Conservation (phyloP, 2,329 filamentous ascomycete species). For the Myriosclerotinia curreyana region DNA sequence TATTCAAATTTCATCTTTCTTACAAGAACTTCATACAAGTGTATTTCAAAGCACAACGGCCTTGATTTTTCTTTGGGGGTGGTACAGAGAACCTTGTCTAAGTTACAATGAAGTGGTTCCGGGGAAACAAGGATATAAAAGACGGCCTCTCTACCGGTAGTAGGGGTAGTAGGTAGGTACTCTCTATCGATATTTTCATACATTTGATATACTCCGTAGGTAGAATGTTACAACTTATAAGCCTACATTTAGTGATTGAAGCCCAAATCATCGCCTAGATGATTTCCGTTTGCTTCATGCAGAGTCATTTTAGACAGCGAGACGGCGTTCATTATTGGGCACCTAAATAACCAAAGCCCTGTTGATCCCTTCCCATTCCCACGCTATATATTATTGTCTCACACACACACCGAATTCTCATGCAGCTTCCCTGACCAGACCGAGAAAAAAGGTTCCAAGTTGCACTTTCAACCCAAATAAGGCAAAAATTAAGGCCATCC, state of each 20-base stretch:
- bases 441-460: background rate
- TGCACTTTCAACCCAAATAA: conserved; percentile 5
- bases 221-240: conserved; percentile 13
- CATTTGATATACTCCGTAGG: conserved; percentile 1
- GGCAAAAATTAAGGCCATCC: conserved; percentile 8
- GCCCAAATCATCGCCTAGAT: conserved; percentile 2
- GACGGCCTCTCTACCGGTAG: too few relatives aligned
- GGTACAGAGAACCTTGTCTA: conserved; percentile 4
- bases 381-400: conserved; percentile 10
- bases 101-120: conserved; percentile 15
- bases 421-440: conserved; percentile 11
- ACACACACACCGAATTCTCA: conserved; percentile 5
- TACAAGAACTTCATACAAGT: background rate
- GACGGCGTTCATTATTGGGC: conserved; percentile 10
- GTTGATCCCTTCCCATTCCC: conserved; percentile 7
- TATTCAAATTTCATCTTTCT: too few relatives aligned
- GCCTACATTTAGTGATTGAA: conserved; percentile 2
- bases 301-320: conserved; percentile 5
- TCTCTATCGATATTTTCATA: conserved; percentile 1
- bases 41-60: conserved; percentile 6
- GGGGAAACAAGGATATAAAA: conserved; percentile 20
- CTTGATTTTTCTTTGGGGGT: background rate
- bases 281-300: conserved; percentile 1
- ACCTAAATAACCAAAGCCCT: background rate
- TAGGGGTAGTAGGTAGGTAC: too few relatives aligned